Evolutionary conservation across 2,329 filamentous ascomycete species (phyloP), one percentile per base, ranked within the genome.

Genomic region (Diplodia scrobiculata): DNA sequence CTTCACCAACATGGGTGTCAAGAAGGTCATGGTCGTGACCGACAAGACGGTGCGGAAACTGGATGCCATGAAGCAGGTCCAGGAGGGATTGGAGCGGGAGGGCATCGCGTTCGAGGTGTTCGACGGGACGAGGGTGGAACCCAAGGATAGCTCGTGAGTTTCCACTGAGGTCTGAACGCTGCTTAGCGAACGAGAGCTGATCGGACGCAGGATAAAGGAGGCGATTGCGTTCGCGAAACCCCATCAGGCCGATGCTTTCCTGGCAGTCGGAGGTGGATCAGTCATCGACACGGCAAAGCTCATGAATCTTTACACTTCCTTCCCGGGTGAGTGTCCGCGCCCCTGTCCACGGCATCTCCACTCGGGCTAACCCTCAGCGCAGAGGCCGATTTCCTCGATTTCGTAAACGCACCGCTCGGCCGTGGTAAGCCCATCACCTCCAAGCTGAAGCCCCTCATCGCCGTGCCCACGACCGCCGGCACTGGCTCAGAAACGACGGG

Each of bases 211-310:
- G 0, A 87, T 99, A 72, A 90, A 91, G 72, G 90, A 96, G 69
- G 95, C 95, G 6, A 97, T 99, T 74, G 89, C 84, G 0, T 96
- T 92, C 80, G 88, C 88, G 19, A 94, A 93, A 71, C 87, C 89
- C 0, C 91, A 92, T 75, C 79, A 84, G 32, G 90, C 92, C 0
- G 95, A 98, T 78, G 92, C 91, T 2, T 97, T 96, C 76, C 84
- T 99, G 17, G 95, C 95, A 25, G 95, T 99, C 17, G 95, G 85
- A 19, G 89, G 92, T 71, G 95, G 95, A 45, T 96, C 92, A 47
- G 95, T 98, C 70, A 99, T 99, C 71, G 95, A 99, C 79, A 99
- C 95, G 0, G 94, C 95, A 65, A 99, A 99, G 79, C 84, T 99
- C 66, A 98, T 99, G 93, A 99, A 99, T 75, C 84, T 99, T 0